Evolutionary conservation across 352 stramenopile genomes (phyloP).

Genomic region (Phytophthora megakarya): DNA sequence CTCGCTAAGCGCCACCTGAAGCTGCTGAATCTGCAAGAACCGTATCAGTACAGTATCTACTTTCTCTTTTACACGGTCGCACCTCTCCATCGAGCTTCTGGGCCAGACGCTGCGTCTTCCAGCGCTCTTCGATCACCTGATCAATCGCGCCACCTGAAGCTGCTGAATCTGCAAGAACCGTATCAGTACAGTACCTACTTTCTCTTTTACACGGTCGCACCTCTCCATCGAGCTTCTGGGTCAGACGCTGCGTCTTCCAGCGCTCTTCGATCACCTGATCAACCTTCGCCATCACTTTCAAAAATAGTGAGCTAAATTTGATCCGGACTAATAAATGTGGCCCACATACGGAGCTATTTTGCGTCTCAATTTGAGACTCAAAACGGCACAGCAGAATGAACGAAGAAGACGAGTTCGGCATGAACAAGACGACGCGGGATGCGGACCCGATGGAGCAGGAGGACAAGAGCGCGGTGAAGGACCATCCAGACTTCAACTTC

Average conservation of each 20-base stretch:
- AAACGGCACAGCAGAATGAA: slow-evolving; percentile 24
- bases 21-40: slow-evolving; percentile 67
- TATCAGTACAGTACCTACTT: not conserved
- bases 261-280: slow-evolving; percentile 31
- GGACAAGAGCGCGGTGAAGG: slow-evolving; percentile 50
- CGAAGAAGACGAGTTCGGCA: slow-evolving; percentile 77
- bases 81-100: slow-evolving; percentile 53
- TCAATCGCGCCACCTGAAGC: slow-evolving; percentile 73
- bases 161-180: slow-evolving; percentile 65
- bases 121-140: too few species aligned
- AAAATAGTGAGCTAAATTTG: slow-evolving; percentile 3
- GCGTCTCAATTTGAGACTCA: too few species aligned
- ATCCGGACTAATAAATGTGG: not conserved
- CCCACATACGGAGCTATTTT: too few species aligned
- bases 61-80: not conserved
- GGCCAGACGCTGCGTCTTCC: slow-evolving; percentile 51
- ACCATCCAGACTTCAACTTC: slow-evolving; percentile 76
- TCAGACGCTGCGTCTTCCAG: slow-evolving; percentile 41
- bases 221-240: slow-evolving; percentile 48
- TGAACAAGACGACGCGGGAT: slow-evolving; percentile 64
- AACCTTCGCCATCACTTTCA: slow-evolving; percentile 36
- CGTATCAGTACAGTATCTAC: not conserved
- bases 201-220: slow-evolving; percentile 8
- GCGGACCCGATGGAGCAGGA: slow-evolving; percentile 75
- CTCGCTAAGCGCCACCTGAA: slow-evolving; percentile 77